Evolutionary conservation across 352 stramenopile genomes (phyloP).

Genomic region (Globisporangium orthogonon): DNA sequence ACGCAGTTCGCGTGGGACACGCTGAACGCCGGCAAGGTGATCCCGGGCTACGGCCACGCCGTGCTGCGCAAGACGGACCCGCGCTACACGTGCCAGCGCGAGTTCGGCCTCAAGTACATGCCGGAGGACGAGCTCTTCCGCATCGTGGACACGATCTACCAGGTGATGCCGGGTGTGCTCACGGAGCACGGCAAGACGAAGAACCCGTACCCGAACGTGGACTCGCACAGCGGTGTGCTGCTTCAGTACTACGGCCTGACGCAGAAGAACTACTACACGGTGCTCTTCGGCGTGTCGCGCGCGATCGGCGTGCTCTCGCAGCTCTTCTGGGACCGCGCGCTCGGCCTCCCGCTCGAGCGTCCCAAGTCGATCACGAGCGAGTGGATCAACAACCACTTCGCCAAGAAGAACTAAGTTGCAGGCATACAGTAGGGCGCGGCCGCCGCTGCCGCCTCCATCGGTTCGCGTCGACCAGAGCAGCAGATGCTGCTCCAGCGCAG

Average conservation of each 20-base stretch:
- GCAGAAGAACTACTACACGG: constrained; percentile 99
- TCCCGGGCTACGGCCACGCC: constrained; percentile 97
- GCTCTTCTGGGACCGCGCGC: constrained; percentile 97
- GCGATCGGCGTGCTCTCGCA: constrained; percentile 97
- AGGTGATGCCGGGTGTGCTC: constrained; percentile 98
- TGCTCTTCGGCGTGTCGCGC: constrained; percentile 98
- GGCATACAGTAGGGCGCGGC: not conserved
- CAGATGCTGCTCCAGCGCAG: not conserved
- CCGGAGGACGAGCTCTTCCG: constrained; percentile 98
- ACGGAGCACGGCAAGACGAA: constrained; percentile 99
- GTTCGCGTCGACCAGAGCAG: not conserved
- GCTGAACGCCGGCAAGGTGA: constrained; percentile 98
- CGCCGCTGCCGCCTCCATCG: too few species aligned
- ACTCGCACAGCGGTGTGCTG: constrained; percentile 97
- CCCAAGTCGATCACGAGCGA: constrained; percentile 99
- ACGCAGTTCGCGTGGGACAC: constrained; percentile 99
- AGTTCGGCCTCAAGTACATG: constrained; percentile 99
- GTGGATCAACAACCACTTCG: constrained; percentile 96
- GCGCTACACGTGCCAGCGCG: constrained; percentile 97
- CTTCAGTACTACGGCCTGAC: constrained; percentile 99
- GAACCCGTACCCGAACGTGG: constrained; percentile 99
- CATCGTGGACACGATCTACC: constrained; percentile 99
- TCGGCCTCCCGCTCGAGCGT: constrained; percentile 96
- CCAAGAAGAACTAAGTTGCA: constrained; percentile 64
- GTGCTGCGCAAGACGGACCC: constrained; percentile 99